Evolutionary conservation across 306 rosid genomes (phyloP).

Genomic region (Cicer chorassanicum): DNA sequence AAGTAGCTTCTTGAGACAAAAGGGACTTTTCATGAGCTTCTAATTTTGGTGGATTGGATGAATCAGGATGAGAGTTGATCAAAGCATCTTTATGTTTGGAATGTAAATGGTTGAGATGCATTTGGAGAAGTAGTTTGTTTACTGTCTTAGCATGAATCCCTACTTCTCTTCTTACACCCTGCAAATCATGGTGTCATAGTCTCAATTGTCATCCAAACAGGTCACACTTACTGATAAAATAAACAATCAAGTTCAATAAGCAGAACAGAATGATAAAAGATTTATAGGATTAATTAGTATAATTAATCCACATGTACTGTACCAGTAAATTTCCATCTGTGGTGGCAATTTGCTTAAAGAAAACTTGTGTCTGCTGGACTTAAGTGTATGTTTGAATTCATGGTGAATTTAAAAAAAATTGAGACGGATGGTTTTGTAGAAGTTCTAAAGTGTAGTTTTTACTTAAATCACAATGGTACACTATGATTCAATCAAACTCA

Average conservation of each 20-base stretch:
- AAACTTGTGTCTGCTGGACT: slow-evolving; percentile 19
- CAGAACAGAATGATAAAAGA: neutral
- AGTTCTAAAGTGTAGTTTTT: no score
- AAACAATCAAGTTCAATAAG: neutral
- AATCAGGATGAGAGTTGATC: slow-evolving; percentile 55
- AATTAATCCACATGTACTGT: neutral
- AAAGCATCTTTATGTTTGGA: slow-evolving; percentile 51
- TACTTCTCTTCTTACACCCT: slow-evolving; percentile 98
- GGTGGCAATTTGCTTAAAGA: neutral
- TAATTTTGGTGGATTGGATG: slow-evolving; percentile 45
- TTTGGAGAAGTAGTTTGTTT: slow-evolving; percentile 56
- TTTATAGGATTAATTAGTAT: no score
- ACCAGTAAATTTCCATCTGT: neutral
- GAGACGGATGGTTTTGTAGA: no score
- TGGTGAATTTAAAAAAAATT: no score
- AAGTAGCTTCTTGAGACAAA: slow-evolving; percentile 52
- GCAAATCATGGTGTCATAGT: slow-evolving; percentile 40
- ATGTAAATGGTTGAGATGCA: slow-evolving; percentile 40
- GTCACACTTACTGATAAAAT: neutral
- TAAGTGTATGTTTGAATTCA: neutral
- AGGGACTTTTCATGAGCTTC: slow-evolving; percentile 47
- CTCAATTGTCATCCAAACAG: slow-evolving; percentile 1
- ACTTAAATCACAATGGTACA: no score
- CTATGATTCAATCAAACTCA: no score
- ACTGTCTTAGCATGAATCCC: slow-evolving; percentile 78